Percentiles rank a stretch among this genome's conserved stretches.
These are phyloP conservation scores for Mediolabrus comicus DNA, from an alignment of 108 stramenopile genomes.

Conservation along the genomic window DNA sequence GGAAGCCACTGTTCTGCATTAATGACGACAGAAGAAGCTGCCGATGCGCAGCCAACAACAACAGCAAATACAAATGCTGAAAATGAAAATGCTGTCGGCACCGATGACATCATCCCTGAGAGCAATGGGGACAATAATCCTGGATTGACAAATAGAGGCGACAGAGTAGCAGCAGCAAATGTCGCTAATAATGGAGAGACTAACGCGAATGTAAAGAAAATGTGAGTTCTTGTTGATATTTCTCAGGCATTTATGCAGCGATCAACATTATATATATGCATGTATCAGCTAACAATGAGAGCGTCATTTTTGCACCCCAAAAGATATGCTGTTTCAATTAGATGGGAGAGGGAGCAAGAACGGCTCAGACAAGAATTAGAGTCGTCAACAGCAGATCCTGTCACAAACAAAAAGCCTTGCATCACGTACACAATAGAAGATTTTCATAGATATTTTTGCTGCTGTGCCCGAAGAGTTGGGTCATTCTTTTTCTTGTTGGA, in stretches of 20 bases:
- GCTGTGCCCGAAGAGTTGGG: conserved; percentile 79
- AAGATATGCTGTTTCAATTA: conserved; percentile 80
- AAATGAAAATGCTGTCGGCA: background rate
- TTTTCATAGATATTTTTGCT: conserved; percentile 77
- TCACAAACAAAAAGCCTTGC: conserved; percentile 13
- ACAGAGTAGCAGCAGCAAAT: background rate
- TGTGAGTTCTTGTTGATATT: background rate
- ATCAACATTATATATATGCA: background rate
- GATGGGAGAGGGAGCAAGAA: conserved; percentile 77
- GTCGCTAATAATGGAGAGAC: background rate
- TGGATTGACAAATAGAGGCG: background rate
- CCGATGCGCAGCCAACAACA: background rate
- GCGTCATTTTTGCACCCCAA: background rate
- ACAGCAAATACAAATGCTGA: background rate
- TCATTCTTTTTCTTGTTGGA: conserved; percentile 82
- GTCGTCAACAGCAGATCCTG: conserved; percentile 27
- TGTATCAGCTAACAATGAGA: background rate
- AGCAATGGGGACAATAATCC: background rate
- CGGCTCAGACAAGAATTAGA: conserved; percentile 31
- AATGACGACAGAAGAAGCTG: background rate
- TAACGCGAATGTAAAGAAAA: background rate
- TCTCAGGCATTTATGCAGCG: background rate
- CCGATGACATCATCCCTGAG: background rate
- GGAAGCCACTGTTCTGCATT: too few species aligned
- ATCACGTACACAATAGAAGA: conserved; percentile 38